Base-by-base conservation (phyloP, 129 eudicot species). In the Daucus carota region DNA sequence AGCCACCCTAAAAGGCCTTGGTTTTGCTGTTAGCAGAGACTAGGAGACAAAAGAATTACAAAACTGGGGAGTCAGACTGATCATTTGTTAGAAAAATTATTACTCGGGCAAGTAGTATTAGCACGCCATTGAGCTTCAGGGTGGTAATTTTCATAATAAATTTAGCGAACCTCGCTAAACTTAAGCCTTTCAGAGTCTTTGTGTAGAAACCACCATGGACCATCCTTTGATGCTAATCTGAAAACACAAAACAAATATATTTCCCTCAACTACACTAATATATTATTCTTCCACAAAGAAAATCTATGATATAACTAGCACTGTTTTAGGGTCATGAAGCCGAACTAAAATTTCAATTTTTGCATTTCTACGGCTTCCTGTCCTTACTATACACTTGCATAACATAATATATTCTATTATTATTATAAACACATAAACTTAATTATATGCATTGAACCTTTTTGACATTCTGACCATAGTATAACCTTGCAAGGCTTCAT, bases 201-300 rank as follows among this genome's bases (percentile, higher is more conserved):
- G 44, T 85, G 88, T 65, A 88, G 79, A 84, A 88, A 88, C 92
- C 92, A 83, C 92, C 92, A 88, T 17, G 92, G 92, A 72, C 92
- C 90, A 81, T 78, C 78, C 46, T 79, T 79, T n/a, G 85, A 38
- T 52, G 82, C 83, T 77, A 88, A 85, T 75, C 92, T 88, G 83
- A 54, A 79, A 81, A 17, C 52, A 42, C 31, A 43, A 50, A 8
- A 62, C 78, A 24, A 0, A 38, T 10, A 46, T 20, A 20, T 54
- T 54, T n/a, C 33, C 17, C 40, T 26, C 20, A 62, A 8, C 28
- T 32, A 38, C 31, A 38, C 16, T 40, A 70, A 2, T 9, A 38
- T 40, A 41, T 14, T 31, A 17, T 7, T 14, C 34, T 54, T 22
- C 36, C 34, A 29, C 29, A 54, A 26, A 57, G 66, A 26, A 62